Evolutionary conservation across 805 yeast genomes (phyloP), one percentile per base, ranked within the genome.

Genomic region (Candida oleophila): DNA sequence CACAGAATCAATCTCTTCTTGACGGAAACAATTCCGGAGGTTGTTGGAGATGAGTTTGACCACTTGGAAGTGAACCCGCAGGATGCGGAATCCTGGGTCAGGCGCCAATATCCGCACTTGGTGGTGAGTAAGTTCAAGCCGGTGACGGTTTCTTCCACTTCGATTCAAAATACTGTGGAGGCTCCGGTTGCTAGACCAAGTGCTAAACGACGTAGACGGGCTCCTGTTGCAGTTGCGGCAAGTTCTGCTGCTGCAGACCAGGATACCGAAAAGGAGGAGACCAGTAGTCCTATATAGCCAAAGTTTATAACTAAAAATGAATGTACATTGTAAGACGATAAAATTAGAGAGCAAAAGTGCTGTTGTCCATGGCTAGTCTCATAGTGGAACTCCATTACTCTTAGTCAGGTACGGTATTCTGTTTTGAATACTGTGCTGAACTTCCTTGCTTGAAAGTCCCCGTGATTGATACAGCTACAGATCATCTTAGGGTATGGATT

Each of bases 61-160:
- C 48, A 55, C 12, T 49, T 65, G 2, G 74, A 71, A 46, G 46
- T 55, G n/a, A 72, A 71, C 45, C 77, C 77, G 0, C 74, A 70
- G 53, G 66, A 61, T 38, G 54, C 61, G 2, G 71, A 68, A 15
- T 55, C 62, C 54, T 72, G 76, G 76, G 49, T 62, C 21, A 55
- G 74, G 28, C 57, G 76, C 38, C 63, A 70, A 48, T 57, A 60
- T 42, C 64, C 69, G 3, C 61, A 64, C 42, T 56, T 71, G 51
- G 66, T 68, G 9, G 55, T 60, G 16, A 58, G 68, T 12, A 63
- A 66, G 43, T 70, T 66, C 60, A 60, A 56, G 45, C 74, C 74
- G 1, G 49, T 70, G 0, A 37, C 15, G 15, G 20, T 43, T 33
- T 16, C 39, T 12, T 35, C 45, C 4, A 42, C 40, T 12, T 19